phyloP scores from a whole-genome alignment of 345 rosid genomes.

The Gossypium turneri region DNA sequence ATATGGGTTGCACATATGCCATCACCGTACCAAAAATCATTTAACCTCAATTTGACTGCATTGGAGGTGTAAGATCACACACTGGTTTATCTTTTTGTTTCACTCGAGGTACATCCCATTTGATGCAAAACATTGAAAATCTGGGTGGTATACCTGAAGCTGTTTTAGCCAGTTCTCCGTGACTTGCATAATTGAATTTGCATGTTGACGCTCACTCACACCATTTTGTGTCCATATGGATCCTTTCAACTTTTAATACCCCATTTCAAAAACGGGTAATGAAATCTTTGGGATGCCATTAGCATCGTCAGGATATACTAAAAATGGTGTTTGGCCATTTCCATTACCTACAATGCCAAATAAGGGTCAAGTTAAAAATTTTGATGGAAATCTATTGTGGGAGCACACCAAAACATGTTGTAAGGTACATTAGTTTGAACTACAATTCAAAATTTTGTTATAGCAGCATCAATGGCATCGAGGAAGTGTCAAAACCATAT shows the following conservation, averaged over 20 bases:
- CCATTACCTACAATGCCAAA: slow-evolving; percentile 19
- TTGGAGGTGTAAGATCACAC: neutral
- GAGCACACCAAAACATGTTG: neutral
- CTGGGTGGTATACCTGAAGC: slow-evolving; percentile 32
- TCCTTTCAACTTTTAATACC: slow-evolving; percentile 31
- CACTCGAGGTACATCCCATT: slow-evolving; percentile 33
- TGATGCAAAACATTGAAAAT: slow-evolving; percentile 38
- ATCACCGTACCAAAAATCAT: slow-evolving; percentile 1
- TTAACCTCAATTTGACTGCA: slow-evolving; percentile 10
- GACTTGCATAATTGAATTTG: slow-evolving; percentile 27
- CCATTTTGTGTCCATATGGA: slow-evolving; percentile 27
- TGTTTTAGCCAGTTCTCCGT: slow-evolving; percentile 29
- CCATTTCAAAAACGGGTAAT: slow-evolving; percentile 30
- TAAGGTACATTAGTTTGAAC: neutral
- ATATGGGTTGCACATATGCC: neutral
- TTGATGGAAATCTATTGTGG: neutral
- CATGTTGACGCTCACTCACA: slow-evolving; percentile 14
- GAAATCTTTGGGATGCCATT: slow-evolving; percentile 25
- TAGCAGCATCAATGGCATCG: neutral
- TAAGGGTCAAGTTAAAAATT: neutral
- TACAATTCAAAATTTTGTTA: neutral
- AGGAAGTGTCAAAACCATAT: neutral
- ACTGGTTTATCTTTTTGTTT: slow-evolving; percentile 12
- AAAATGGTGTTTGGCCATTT: slow-evolving; percentile 24
- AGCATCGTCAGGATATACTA: slow-evolving; percentile 19